A percentile compares a stretch with the other conserved stretches of the same genome.
phyloP scores from a whole-genome alignment of 495 filamentous ascomycete species.

The Trichocladium uniseriatum region DNA sequence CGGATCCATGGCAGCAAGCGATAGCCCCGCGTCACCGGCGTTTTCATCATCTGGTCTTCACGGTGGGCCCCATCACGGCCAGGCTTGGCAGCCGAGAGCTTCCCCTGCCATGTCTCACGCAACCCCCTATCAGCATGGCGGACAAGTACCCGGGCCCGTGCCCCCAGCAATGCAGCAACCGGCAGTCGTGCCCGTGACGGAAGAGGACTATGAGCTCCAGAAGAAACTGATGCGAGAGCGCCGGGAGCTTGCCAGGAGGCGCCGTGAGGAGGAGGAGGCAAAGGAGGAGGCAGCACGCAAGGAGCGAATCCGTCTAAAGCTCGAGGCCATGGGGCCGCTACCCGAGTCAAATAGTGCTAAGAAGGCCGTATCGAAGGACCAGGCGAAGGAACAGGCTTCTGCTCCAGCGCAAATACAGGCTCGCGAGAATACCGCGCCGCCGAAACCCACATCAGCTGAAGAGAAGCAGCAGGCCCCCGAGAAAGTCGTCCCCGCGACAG shows the following conservation, averaged over 20 bases:
- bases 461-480: conserved; percentile 5
- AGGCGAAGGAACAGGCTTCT: conserved; percentile 31
- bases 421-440: conserved; percentile 23
- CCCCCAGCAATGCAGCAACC: conserved; percentile 18
- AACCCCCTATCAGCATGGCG: conserved; percentile 33
- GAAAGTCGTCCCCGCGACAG: conserved; percentile 2
- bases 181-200: conserved; percentile 25
- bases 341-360: conserved; percentile 53
- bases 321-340: conserved; percentile 64
- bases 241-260: conserved; percentile 64
- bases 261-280: conserved; percentile 71
- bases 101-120: conserved; percentile 42
- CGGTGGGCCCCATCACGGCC: conserved; percentile 26
- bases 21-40: conserved; percentile 39
- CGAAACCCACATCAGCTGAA: conserved; percentile 8
- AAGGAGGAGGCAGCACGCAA: conserved; percentile 67
- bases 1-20: conserved; percentile 38
- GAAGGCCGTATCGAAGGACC: conserved; percentile 35
- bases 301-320: conserved; percentile 74
- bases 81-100: conserved; percentile 41
- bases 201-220: conserved; percentile 59
- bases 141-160: conserved; percentile 24
- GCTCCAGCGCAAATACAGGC: conserved; percentile 31
- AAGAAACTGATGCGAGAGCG: conserved; percentile 80
- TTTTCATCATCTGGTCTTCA: conserved; percentile 31